Percentiles rank a stretch among this genome's conserved stretches.
Conservation (phyloP, 805 yeast species). For the Hagleromyces aurorensis region DNA sequence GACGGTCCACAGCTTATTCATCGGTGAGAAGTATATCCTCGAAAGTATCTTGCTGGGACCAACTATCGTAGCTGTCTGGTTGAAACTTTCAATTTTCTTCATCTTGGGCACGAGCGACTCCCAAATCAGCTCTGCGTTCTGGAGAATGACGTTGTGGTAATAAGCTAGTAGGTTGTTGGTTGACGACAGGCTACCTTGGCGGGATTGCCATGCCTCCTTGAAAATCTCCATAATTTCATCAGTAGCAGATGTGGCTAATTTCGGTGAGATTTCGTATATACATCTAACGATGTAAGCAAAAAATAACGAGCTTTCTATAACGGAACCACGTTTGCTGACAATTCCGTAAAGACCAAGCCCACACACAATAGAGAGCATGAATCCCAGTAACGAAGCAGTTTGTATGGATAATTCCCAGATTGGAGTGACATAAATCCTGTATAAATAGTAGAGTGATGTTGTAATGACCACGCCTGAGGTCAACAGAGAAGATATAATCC, state of each 20-base stretch:
- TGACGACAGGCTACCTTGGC: constrained; percentile 28
- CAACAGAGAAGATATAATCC: constrained; percentile 69
- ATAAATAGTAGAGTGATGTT: constrained; percentile 66
- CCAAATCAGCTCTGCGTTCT: constrained; percentile 23
- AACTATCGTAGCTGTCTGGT: constrained; percentile 14
- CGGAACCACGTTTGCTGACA: constrained; percentile 73
- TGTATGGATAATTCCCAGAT: constrained; percentile 60
- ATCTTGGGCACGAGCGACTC: constrained; percentile 20
- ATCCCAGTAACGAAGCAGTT: constrained; percentile 80
- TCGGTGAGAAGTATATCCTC: constrained; percentile 3
- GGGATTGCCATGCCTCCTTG: constrained; percentile 31
- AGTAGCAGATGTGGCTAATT: constrained; percentile 53
- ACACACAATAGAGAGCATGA: constrained; percentile 66
- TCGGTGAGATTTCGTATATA: constrained; percentile 87
- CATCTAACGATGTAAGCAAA: constrained; percentile 90
- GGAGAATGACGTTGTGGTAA: constrained; percentile 25
- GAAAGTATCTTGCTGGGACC: too few relatives aligned
- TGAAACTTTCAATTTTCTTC: constrained; percentile 13
- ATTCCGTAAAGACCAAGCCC: constrained; percentile 80
- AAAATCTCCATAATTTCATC: constrained; percentile 36
- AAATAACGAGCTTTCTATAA: constrained; percentile 79
- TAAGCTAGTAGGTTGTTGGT: constrained; percentile 28
- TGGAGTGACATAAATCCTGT: constrained; percentile 75
- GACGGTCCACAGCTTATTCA: constrained; percentile 11
- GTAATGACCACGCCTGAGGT: constrained; percentile 70